Evolutionary conservation across 73 alveolate genomes (phyloP).

Genomic region (Paramecium biaurelia): DNA sequence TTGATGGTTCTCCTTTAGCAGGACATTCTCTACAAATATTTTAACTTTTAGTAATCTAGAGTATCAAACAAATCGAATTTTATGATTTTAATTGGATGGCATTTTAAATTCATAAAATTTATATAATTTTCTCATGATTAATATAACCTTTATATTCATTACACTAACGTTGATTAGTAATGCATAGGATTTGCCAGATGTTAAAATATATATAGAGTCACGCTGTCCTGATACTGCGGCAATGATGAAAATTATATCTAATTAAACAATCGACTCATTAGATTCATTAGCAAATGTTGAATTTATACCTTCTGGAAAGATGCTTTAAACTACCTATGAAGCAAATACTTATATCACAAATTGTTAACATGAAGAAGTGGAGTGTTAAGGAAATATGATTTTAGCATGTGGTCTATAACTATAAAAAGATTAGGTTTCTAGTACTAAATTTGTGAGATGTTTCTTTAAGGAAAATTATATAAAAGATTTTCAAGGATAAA

Average conservation of each 20-base stretch:
- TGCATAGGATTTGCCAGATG: neutral
- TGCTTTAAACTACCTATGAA: neutral
- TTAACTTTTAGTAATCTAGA: neutral
- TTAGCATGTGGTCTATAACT: neutral
- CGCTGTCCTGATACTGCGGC: neutral
- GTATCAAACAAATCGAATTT: neutral
- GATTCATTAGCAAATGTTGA: neutral
- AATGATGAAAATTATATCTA: neutral
- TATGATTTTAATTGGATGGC: neutral
- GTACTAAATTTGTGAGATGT: neutral
- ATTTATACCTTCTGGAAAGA: neutral
- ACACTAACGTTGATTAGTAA: neutral
- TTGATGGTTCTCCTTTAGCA: neutral
- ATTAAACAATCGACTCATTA: neutral
- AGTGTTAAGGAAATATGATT: neutral
- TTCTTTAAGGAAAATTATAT: neutral
- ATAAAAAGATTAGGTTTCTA: neutral
- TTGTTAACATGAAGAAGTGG: neutral
- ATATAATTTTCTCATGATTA: neutral
- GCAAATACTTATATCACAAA: neutral
- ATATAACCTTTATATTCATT: neutral
- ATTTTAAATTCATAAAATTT: neutral
- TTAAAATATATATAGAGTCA: neutral
- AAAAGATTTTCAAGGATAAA: neutral
- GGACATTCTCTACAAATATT: neutral